A percentile compares a stretch with the other conserved stretches of the same genome.
Conservation (phyloP, 2,329 filamentous ascomycete species). For the Fusarium phyllophilum region DNA sequence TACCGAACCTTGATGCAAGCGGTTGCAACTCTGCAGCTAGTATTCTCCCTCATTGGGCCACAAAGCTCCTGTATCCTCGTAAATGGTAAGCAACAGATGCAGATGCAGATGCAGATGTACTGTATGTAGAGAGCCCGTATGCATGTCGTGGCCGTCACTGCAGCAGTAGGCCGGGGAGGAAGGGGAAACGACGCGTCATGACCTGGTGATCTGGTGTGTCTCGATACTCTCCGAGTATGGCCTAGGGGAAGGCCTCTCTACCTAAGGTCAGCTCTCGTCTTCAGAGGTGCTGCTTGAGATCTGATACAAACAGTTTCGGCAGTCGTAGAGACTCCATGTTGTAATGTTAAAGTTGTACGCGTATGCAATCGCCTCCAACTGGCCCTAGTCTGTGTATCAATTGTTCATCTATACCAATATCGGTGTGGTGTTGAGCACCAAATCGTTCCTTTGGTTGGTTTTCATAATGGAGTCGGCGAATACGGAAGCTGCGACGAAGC, state of each 20-base stretch:
- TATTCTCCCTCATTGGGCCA: conserved; percentile 15
- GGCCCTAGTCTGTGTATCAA: conserved; percentile 15
- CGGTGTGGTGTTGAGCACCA: conserved; percentile 34
- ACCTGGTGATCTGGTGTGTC: conserved; percentile 34
- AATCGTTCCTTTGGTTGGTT: background rate
- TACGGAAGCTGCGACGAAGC: conserved; percentile 27
- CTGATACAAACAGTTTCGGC: conserved; percentile 3
- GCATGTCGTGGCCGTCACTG: conserved; percentile 36
- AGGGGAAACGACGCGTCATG: conserved; percentile 44
- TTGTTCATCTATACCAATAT: conserved; percentile 30
- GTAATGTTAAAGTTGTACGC: conserved; percentile 24
- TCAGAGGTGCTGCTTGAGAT: conserved; percentile 1
- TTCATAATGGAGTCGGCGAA: conserved; percentile 23
- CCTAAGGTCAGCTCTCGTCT: background rate
- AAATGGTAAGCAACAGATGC: conserved; percentile 21
- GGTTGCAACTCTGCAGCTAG: conserved; percentile 22
- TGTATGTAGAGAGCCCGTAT: conserved; percentile 4
- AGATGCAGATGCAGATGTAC: background rate
- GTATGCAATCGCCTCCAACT: conserved; percentile 29
- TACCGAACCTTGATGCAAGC: conserved; percentile 8
- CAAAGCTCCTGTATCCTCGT: conserved; percentile 27
- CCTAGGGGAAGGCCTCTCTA: conserved; percentile 2
- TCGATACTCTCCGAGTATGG: conserved; percentile 27
- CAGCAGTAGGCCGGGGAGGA: conserved; percentile 34
- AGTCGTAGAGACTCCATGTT: background rate